Conservation (phyloP, 192 early-diverging fungal genomes). For the Gigaspora rosea region DNA sequence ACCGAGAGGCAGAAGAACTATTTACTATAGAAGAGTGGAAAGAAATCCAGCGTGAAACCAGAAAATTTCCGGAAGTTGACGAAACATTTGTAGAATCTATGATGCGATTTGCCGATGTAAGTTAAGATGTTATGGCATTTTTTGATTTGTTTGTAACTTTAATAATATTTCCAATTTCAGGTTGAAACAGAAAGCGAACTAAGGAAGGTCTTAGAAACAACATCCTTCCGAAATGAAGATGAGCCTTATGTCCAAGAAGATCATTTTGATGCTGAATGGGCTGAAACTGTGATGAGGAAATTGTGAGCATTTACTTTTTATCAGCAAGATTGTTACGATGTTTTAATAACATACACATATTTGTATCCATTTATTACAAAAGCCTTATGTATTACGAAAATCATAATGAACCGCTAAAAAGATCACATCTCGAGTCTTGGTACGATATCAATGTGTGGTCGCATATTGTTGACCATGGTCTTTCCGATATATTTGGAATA, state of each 20-base stretch:
- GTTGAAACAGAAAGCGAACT: conserved; percentile 27
- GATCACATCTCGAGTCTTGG: conserved; percentile 29
- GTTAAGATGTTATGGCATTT: conserved; percentile 22
- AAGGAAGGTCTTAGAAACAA: conserved; percentile 30
- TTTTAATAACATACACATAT: conserved; percentile 28
- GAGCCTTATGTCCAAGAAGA: conserved; percentile 24
- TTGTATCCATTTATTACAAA: conserved; percentile 28
- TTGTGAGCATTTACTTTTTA: conserved; percentile 33
- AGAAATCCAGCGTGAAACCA: conserved; percentile 21
- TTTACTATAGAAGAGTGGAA: conserved; percentile 14
- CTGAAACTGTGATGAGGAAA: conserved; percentile 28
- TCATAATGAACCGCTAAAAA: conserved; percentile 32
- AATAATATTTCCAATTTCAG: conserved; percentile 32
- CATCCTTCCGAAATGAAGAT: conserved; percentile 23
- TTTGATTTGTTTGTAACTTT: conserved; percentile 31
- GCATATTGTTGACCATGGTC: conserved; percentile 31
- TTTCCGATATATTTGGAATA: conserved; percentile 30
- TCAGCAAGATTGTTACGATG: conserved; percentile 23
- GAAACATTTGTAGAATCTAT: conserved; percentile 27
- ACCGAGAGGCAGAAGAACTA: background rate
- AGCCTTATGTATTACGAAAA: conserved; percentile 33
- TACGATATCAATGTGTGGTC: conserved; percentile 35
- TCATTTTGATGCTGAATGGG: conserved; percentile 36
- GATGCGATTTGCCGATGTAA: conserved; percentile 33
- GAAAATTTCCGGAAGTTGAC: conserved; percentile 30